A percentile compares a stretch with the other conserved stretches of the same genome.
Conservation (phyloP, 805 yeast genomes). For the Schwanniomyces occidentalis region DNA sequence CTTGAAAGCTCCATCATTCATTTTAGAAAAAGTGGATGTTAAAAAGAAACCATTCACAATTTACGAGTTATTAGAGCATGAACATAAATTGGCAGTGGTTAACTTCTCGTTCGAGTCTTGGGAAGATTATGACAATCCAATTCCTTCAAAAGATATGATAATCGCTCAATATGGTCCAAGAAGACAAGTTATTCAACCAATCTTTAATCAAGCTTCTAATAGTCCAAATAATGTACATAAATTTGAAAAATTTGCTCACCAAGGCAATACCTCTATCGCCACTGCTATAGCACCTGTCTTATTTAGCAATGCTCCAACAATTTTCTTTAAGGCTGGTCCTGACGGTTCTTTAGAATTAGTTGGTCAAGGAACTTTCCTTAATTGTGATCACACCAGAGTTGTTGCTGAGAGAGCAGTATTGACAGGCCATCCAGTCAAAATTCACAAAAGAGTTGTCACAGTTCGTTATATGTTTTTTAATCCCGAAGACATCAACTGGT, state of each 20-base stretch:
- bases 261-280: conserved; percentile 68
- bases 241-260: conserved; percentile 79
- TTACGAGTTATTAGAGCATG: conserved; percentile 79
- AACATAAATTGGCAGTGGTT: conserved; percentile 80
- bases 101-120: conserved; percentile 82
- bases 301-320: conserved; percentile 81
- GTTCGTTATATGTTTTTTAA: conserved; percentile 97
- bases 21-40: conserved; percentile 46
- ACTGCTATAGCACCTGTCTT: conserved; percentile 86
- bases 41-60: conserved; percentile 54
- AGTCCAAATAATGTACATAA: conserved; percentile 85
- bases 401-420: conserved; percentile 84
- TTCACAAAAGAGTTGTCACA: conserved; percentile 89
- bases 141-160: conserved; percentile 78
- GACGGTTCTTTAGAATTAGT: conserved; percentile 63
- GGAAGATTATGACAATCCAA: conserved; percentile 86
- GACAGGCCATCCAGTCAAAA: conserved; percentile 94
- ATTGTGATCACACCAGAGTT: conserved; percentile 81
- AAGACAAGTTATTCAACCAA: conserved; percentile 77
- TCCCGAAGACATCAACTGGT: conserved; percentile 83
- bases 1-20: conserved; percentile 54
- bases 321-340: conserved; percentile 65
- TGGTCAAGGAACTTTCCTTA: conserved; percentile 88
- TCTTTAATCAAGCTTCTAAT: conserved; percentile 76
- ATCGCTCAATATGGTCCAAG: conserved; percentile 93